A percentile compares a stretch with the other conserved stretches of the same genome.
Evolutionary conservation across 2,329 filamentous ascomycete species (phyloP).

Genomic region (Venturia oleaginea): DNA sequence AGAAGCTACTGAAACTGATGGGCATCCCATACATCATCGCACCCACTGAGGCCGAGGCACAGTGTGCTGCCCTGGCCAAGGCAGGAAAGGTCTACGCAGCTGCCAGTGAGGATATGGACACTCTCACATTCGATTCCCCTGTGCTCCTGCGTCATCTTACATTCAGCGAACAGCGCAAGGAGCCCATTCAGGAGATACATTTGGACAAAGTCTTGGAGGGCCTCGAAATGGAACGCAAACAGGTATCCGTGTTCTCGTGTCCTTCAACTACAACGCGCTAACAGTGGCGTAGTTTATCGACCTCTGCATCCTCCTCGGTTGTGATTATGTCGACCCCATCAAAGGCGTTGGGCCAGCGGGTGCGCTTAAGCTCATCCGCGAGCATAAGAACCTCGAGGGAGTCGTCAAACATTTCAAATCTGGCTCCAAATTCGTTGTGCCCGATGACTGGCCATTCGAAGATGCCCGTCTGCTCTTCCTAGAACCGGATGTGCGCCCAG

Average conservation of each 20-base stretch:
- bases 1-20: constrained; percentile 85
- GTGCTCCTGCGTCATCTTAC: constrained; percentile 88
- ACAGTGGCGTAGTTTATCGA: constrained; percentile 71
- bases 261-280: constrained; percentile 4
- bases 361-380: constrained; percentile 86
- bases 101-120: constrained; percentile 98
- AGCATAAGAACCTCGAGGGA: constrained; percentile 79
- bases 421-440: constrained; percentile 72
- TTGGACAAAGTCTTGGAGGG: constrained; percentile 80
- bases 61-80: constrained; percentile 81
- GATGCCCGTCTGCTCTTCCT: constrained; percentile 90
- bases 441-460: constrained; percentile 93
- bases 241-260: constrained; percentile 44
- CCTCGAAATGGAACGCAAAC: constrained; percentile 74
- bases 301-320: constrained; percentile 92
- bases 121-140: constrained; percentile 86
- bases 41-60: constrained; percentile 93
- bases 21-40: constrained; percentile 91
- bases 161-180: constrained; percentile 94
- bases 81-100: constrained; percentile 95
- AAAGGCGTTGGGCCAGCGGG: constrained; percentile 90
- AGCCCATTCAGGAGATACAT: constrained; percentile 93
- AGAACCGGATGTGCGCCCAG: constrained; percentile 75
- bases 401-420: constrained; percentile 73
- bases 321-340: constrained; percentile 94